Evolutionary conservation across 768 basidiomycete genomes (phyloP).

Genomic region (Podaxis sp.): DNA sequence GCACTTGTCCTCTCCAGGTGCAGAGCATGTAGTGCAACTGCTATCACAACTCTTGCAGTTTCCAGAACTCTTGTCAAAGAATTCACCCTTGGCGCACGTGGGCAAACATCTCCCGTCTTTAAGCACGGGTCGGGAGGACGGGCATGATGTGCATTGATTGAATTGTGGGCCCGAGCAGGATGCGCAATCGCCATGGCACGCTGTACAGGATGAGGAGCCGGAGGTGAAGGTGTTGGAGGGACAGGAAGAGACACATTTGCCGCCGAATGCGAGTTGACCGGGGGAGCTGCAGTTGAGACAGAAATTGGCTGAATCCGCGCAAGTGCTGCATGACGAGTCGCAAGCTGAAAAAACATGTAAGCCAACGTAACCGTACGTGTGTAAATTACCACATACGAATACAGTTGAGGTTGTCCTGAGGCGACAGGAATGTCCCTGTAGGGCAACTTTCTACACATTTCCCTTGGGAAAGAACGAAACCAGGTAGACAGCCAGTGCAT

Average conservation of each 20-base stretch:
- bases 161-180: constrained; percentile 79
- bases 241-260: constrained; percentile 75
- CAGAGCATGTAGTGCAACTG: constrained; percentile 78
- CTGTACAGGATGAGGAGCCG: constrained; percentile 54
- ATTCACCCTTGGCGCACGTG: constrained; percentile 71
- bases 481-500: constrained; percentile 79
- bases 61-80: constrained; percentile 62
- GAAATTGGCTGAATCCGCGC: constrained; percentile 61
- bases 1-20: constrained; percentile 63
- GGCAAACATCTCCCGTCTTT: constrained; percentile 75
- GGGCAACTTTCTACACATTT: constrained; percentile 73
- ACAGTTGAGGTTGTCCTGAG: constrained; percentile 73
- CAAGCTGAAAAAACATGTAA: constrained; percentile 29
- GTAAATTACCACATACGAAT: constrained; percentile 47
- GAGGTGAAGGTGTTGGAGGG: constrained; percentile 70
- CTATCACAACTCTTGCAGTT: constrained; percentile 72
- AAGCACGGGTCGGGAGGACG: constrained; percentile 65
- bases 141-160: constrained; percentile 76
- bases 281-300: constrained; percentile 69
- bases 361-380: background rate
- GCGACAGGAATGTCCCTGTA: constrained; percentile 65
- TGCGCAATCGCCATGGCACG: constrained; percentile 86
- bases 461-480: constrained; percentile 69
- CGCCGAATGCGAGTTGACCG: constrained; percentile 63
- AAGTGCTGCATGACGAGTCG: constrained; percentile 62